Evolutionary conservation across 441 rosid species (phyloP), one percentile per base, ranked within the genome.

Genomic region (Viola pubescens): DNA sequence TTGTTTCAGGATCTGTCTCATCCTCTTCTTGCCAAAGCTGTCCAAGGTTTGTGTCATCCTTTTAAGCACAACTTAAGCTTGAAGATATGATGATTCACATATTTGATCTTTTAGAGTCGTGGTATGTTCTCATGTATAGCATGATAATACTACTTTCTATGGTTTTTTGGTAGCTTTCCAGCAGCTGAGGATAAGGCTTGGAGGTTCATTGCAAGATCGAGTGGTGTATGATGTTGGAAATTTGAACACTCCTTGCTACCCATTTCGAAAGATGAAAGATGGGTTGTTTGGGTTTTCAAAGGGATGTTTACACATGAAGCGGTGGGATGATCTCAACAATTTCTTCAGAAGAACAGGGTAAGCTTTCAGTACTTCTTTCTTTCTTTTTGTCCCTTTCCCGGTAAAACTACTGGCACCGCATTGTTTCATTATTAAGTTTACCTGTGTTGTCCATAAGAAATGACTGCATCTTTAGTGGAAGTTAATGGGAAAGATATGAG

Each of bases 151-250:
- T 49, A 9, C 43, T 59, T 50, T 68, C 43, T 42, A 71, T 57
- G 58, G 70, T 62, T 60, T 56, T 12, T 54, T 58, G 52, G 53
- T 72, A 94, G 99, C 99, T 57, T 94, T 94, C 68, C 59, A 68
- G 71, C 62, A 70, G 49, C 73, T 94, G 84, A 82, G 99, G 81
- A 80, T 94, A 79, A 81, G 99, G 63, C 74, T 90, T 8, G 99
- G 97, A 13, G 99, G 99, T 54, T 90, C 99, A 48, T 73, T 94
- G 75, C 99, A 94, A 88, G 97, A 94, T 69, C 95, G 71, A 80
- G 94, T 94, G 10, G 60, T 77, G 45, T 94, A 94, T 61, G 85
- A 86, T 69, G 80, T 86, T 8, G 97, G 88, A 66, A 56, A 61
- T 53, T 72, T 75, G 68, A 75, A 69, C 64, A 59, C 77, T 77